A percentile compares a stretch with the other conserved stretches of the same genome.
Evolutionary conservation across 2,329 filamentous ascomycete species (phyloP).

Genomic region (Niveomyces coronatus): DNA sequence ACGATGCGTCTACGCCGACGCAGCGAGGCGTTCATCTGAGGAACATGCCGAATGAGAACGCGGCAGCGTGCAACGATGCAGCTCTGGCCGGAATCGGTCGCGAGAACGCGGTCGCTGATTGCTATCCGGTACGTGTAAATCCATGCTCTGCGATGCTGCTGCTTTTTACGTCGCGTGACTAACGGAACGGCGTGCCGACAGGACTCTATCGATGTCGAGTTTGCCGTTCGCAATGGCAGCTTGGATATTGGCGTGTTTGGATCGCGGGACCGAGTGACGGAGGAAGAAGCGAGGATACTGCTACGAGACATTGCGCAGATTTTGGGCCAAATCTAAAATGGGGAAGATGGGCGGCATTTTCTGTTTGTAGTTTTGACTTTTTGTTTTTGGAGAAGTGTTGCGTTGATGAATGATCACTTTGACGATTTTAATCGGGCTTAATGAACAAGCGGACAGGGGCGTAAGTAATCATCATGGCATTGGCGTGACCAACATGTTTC

Average conservation of each 20-base stretch:
- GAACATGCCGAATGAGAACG: background rate
- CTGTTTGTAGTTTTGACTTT: background rate
- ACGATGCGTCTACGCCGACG: no score
- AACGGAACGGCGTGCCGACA: constrained; percentile 15
- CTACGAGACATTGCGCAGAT: constrained; percentile 16
- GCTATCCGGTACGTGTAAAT: constrained; percentile 20
- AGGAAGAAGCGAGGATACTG: constrained; percentile 17
- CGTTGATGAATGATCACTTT: no score
- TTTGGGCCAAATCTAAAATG: constrained; percentile 11
- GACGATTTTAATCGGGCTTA: no score
- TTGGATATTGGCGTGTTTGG: constrained; percentile 34
- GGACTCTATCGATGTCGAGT: constrained; percentile 32
- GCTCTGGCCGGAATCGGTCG: constrained; percentile 9
- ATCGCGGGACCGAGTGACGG: constrained; percentile 18
- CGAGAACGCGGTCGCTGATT: constrained; percentile 14
- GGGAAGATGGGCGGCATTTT: background rate
- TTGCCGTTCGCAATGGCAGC: constrained; percentile 19
- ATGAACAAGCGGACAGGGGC: no score
- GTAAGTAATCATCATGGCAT: no score
- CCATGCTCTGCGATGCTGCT: no score
- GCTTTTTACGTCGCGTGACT: no score
- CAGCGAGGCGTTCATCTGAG: background rate
- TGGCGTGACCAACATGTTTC: no score
- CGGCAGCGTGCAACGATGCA: background rate
- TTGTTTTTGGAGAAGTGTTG: background rate